Percentiles rank a stretch among this genome's conserved stretches.
These are phyloP conservation scores for Boletus reticulatus DNA, from an alignment of 768 basidiomycete genomes.

Conservation along the genomic window DNA sequence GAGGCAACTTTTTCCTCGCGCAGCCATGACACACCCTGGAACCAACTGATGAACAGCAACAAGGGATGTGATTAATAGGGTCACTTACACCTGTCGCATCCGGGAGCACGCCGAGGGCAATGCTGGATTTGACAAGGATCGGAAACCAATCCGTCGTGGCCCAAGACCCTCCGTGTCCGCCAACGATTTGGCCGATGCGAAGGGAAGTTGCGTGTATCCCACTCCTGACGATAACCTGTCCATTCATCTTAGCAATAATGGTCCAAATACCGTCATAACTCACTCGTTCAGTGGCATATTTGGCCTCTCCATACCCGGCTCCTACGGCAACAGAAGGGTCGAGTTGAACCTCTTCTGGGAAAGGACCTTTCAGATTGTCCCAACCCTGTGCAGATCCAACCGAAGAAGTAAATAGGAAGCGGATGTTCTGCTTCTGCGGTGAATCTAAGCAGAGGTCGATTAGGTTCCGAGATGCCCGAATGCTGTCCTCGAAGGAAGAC, in stretches of 20 bases:
- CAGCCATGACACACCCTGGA: constrained; percentile 38
- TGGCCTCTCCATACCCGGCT: constrained; percentile 37
- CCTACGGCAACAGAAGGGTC: constrained; percentile 30
- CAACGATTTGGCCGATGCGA: constrained; percentile 36
- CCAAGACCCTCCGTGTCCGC: constrained; percentile 42
- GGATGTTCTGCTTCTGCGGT: neutral
- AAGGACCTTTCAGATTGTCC: constrained; percentile 26
- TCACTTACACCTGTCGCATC: constrained; percentile 32
- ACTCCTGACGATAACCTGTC: constrained; percentile 25
- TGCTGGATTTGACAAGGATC: constrained; percentile 36
- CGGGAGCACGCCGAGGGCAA: constrained; percentile 27
- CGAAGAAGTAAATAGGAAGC: constrained; percentile 29
- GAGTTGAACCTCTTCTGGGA: constrained; percentile 36
- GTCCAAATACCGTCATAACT: neutral
- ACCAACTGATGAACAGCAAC: neutral
- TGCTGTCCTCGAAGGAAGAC: constrained; percentile 35
- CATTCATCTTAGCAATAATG: neutral
- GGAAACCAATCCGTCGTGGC: constrained; percentile 46
- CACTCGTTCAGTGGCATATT: constrained; percentile 38
- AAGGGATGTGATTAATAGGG: no score
- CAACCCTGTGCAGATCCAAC: constrained; percentile 18
- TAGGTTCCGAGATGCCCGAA: constrained; percentile 34
- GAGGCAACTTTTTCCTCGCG: constrained; percentile 39
- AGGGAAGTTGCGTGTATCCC: constrained; percentile 27
- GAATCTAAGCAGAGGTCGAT: constrained; percentile 25